Evolutionary conservation across 2,329 filamentous ascomycete species (phyloP).

Genomic region (Parafenestella ontariensis): DNA sequence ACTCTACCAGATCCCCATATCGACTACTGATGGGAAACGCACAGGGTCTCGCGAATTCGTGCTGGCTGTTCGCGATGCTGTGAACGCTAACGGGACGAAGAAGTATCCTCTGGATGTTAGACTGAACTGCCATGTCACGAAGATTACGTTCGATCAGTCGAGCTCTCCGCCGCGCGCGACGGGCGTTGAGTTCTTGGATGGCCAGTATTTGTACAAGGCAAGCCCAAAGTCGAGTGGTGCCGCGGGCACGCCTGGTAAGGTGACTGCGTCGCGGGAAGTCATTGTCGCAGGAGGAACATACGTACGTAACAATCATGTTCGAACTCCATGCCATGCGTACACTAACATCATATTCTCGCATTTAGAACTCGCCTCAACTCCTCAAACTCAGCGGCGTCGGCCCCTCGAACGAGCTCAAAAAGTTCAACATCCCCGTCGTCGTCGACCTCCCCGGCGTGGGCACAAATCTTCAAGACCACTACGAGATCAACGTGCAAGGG

Average conservation of each 20-base stretch:
- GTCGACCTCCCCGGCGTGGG: slow-evolving; percentile 68
- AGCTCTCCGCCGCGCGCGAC: slow-evolving; percentile 60
- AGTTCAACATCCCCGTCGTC: slow-evolving; percentile 62
- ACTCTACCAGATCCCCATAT: slow-evolving; percentile 66
- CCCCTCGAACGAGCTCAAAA: slow-evolving; percentile 59
- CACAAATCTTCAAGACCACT: slow-evolving; percentile 70
- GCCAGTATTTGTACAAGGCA: slow-evolving; percentile 52
- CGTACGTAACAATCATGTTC: slow-evolving; percentile 7
- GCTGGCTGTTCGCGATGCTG: slow-evolving; percentile 57
- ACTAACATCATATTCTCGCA: background rate
- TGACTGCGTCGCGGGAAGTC: slow-evolving; percentile 40
- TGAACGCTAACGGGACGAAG: slow-evolving; percentile 58
- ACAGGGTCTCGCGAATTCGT: slow-evolving; percentile 65
- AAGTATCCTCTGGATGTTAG: slow-evolving; percentile 65
- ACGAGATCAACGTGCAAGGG: slow-evolving; percentile 58
- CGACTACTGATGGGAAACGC: slow-evolving; percentile 57
- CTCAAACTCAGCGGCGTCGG: slow-evolving; percentile 71
- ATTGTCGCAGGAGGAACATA: slow-evolving; percentile 59
- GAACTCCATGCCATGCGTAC: background rate
- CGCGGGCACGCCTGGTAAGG: slow-evolving; percentile 48
- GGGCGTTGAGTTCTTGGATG: slow-evolving; percentile 54
- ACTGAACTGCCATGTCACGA: slow-evolving; percentile 70
- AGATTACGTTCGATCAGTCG: slow-evolving; percentile 70
- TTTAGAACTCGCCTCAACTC: slow-evolving; percentile 65
- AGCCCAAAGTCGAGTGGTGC: slow-evolving; percentile 44